Base-by-base conservation (phyloP, 495 filamentous ascomycete species). In the Penicillium pancosmium region DNA sequence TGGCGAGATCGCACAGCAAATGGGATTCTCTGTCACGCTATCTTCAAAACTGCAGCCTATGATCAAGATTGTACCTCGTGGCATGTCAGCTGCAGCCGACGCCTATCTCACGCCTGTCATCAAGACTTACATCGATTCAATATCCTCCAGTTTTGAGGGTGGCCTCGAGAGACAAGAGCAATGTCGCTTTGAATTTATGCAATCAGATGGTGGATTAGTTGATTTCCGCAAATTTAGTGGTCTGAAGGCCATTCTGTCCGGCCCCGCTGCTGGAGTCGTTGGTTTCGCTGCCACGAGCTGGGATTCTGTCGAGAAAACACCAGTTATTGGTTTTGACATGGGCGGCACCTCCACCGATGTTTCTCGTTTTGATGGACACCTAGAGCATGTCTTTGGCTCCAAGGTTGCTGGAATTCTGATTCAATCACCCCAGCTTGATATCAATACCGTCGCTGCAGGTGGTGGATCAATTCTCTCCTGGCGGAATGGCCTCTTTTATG, bases 281-380 rank as follows among this genome's bases (percentile, higher is more conserved):
- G 94, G 94, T 9, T 98, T 97, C 70, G 93, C 94, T 27, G 85
- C 94, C 19, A 98, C 94, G 2, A 92, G 89, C 19, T 97, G 92
- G 73, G 94, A 97, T 68, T 80, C 89, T 2, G 79, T 88, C 48
- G 94, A 92, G 15, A 91, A 88, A 66, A 93, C 84, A 2, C 93
- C 93, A 0, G 90, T 98, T 10, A 97, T 98, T 67, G 94, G 94
- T 0, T 98, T 98, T 63, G 94, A 98, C 64, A 98, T 98, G 94
- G 87, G 87, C 35, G 94, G 94, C 27, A 98, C 94, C 6, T 93
- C 89, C 36, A 98, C 94, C 0, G 94, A 98, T 69, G 93, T 97
- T 6, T 96, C 91, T 21, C 79, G 94, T 25, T 98, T 94, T 65
- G 94, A 93, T 40, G 93, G 94, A 11, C 82, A 93, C 50, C 92